These are phyloP conservation scores for Cladophialophora yegresii DNA, from an alignment of 2,329 filamentous ascomycete genomes.

Conservation along the genomic window DNA sequence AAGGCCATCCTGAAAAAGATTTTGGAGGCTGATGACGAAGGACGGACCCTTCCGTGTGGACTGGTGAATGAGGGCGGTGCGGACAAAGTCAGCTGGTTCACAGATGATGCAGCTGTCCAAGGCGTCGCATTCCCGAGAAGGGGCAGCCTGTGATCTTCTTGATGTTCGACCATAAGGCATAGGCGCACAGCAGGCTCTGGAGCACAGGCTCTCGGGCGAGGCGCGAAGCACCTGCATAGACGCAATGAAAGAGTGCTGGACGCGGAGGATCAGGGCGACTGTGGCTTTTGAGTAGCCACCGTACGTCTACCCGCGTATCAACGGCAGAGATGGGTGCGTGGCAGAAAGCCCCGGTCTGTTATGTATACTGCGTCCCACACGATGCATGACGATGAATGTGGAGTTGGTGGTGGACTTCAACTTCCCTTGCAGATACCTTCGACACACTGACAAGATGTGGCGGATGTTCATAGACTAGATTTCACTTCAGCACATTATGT, in stretches of 20 bases:
- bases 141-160: constrained; percentile 57
- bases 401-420: background rate
- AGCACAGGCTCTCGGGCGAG: background rate
- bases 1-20: constrained; percentile 90
- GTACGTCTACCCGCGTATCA: background rate
- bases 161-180: background rate
- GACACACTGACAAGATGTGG: background rate
- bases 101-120: constrained; percentile 80
- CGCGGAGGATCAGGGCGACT: background rate
- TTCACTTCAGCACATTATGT: background rate
- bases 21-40: constrained; percentile 72
- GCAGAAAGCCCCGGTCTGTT: background rate
- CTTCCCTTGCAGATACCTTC: background rate
- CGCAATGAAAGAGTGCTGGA: background rate
- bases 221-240: background rate
- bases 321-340: background rate
- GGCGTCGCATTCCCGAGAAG: constrained; percentile 80
- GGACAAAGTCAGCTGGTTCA: constrained; percentile 93
- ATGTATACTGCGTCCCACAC: background rate
- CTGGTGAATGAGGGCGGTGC: constrained; percentile 82
- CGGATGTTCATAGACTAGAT: background rate
- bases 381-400: background rate
- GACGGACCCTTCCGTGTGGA: constrained; percentile 74
- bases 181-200: background rate
- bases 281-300: constrained; percentile 29